Conservation (phyloP, 371 early-diverging fungal species). For the Rhizopus delemar region DNA sequence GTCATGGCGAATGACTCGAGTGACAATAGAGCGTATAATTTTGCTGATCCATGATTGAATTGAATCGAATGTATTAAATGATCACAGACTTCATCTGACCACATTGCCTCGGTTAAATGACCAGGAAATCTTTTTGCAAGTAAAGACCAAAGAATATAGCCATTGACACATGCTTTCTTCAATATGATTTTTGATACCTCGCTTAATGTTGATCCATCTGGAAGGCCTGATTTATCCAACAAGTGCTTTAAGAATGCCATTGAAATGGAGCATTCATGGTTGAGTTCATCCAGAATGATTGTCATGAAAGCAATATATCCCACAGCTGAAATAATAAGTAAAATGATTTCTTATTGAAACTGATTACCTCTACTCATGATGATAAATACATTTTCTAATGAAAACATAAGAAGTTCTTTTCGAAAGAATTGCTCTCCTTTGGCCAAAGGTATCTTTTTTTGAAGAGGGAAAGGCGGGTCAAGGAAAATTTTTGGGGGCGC, state of each 20-base stretch:
- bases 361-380: slow-evolving; percentile 20
- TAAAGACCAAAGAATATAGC: slow-evolving; percentile 64
- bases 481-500: no score
- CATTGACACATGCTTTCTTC: slow-evolving; percentile 86
- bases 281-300: slow-evolving; percentile 27
- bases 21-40: slow-evolving; percentile 36
- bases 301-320: slow-evolving; percentile 41
- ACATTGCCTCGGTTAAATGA: slow-evolving; percentile 33
- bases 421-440: neutral
- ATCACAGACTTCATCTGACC: slow-evolving; percentile 34
- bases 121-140: slow-evolving; percentile 47
- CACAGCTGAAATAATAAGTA: slow-evolving; percentile 16
- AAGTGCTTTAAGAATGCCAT: slow-evolving; percentile 57
- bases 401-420: slow-evolving; percentile 5
- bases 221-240: slow-evolving; percentile 52
- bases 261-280: slow-evolving; percentile 46
- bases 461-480: slow-evolving; percentile 5
- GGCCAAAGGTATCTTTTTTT: neutral
- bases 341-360: neutral
- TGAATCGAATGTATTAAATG: slow-evolving; percentile 21
- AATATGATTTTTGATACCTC: slow-evolving; percentile 1
- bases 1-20: slow-evolving; percentile 50
- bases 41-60: neutral
- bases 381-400: slow-evolving; percentile 19
- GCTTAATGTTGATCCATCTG: slow-evolving; percentile 29